Evolutionary conservation across 2,329 filamentous ascomycete species (phyloP), one percentile per base, ranked within the genome.

Genomic region (Westerdykella sp.): DNA sequence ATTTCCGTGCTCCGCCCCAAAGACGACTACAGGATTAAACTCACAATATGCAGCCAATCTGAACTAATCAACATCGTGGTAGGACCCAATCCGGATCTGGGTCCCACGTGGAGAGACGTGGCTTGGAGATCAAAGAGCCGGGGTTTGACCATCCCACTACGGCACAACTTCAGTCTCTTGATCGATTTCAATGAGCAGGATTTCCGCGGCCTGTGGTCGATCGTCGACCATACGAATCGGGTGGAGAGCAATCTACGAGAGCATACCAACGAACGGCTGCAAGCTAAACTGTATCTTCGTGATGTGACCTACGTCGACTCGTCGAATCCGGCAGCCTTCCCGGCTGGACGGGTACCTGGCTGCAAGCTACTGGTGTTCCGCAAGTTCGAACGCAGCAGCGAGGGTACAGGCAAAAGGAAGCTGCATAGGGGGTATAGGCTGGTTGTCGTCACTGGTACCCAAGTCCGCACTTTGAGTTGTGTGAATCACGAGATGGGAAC

Each of bases 241-340:
- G 80, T 91, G 2, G 84, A 89, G 57, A 75, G 76, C 21, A 85
- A 80, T 40, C 73, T 95, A 34, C 80, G 80, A 30, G 80, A 82
- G 6, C 77, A 80, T 34, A 73, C 75, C 23, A 84, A 87, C 41
- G 90, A 96, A 67, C 73, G 73, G 2, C 67, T 84, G 43, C 73
- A 85, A 2, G 88, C 87, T 60, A 80, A 83, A 55, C 76, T 79
- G 6, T 81, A 78, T 1, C 70, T 95, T 7, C 79, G 80, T 36
- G 78, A 83, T 21, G 87, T 94, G 51, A 86, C 91, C 56, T 93
- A 91, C 61, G 83, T 88, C 57, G 87, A 94, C 57, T 75, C 82
- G 1, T 72, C 80, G n/a, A 75, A 85, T 45, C 75, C 84, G 12
- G 77, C 81, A 45, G 75, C 78, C 1, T 95, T 95, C 61, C 87